Conservation (phyloP, 805 yeast genomes). For the Hanseniaspora lindneri region DNA sequence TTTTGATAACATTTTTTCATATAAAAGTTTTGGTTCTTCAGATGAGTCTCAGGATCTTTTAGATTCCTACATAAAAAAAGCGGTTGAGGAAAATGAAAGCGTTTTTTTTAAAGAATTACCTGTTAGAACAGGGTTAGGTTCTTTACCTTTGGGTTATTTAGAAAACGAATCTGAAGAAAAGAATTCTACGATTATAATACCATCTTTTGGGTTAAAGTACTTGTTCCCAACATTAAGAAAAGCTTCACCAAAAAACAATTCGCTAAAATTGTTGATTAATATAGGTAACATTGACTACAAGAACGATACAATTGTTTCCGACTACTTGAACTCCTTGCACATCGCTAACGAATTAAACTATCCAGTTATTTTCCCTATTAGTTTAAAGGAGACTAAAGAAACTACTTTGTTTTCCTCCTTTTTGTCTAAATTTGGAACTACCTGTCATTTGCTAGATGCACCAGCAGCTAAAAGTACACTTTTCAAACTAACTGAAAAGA, state of each 20-base stretch:
- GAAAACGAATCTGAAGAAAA: slow-evolving; percentile 25
- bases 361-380: slow-evolving; percentile 59
- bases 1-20: slow-evolving; percentile 51
- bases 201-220: slow-evolving; percentile 54
- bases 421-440: slow-evolving; percentile 44
- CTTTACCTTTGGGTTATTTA: slow-evolving; percentile 63
- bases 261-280: slow-evolving; percentile 49
- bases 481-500: neutral
- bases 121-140: slow-evolving; percentile 74
- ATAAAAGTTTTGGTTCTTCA: slow-evolving; percentile 52
- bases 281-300: slow-evolving; percentile 66
- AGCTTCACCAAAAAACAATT: slow-evolving; percentile 28
- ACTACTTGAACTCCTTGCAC: slow-evolving; percentile 49
- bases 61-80: slow-evolving; percentile 46
- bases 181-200: slow-evolving; percentile 40
- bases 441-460: slow-evolving; percentile 73
- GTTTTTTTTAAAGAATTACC: slow-evolving; percentile 37
- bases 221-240: slow-evolving; percentile 49
- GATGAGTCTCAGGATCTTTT: slow-evolving; percentile 33
- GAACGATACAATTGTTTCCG: slow-evolving; percentile 42
- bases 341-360: slow-evolving; percentile 52
- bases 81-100: slow-evolving; percentile 32
- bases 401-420: slow-evolving; percentile 53
- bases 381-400: slow-evolving; percentile 53
- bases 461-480: slow-evolving; percentile 29